Evolutionary conservation across 2,329 filamentous ascomycete genomes (phyloP).

Genomic region (Penicillium oxalicum): DNA sequence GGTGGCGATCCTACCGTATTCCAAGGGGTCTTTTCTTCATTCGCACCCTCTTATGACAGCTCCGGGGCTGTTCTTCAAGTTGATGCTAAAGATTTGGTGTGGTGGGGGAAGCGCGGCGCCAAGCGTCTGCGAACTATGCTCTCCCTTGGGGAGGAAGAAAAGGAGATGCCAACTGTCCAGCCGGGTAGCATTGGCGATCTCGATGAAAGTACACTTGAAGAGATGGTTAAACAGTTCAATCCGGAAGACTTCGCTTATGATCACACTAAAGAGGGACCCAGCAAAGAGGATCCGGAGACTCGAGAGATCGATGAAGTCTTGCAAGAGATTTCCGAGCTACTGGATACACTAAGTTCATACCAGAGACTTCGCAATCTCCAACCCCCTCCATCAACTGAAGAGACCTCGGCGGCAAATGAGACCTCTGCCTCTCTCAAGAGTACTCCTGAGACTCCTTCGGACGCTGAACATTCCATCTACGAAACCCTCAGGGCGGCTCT

Average conservation of each 20-base stretch:
- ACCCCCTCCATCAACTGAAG: constrained; percentile 12
- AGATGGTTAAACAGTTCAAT: constrained; percentile 39
- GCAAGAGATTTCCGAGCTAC: constrained; percentile 52
- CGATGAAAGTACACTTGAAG: constrained; percentile 37
- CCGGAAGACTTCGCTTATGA: constrained; percentile 30
- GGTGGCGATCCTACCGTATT: constrained; percentile 34
- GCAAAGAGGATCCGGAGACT: constrained; percentile 34
- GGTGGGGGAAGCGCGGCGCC: constrained; percentile 42
- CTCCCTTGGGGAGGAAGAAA: constrained; percentile 21
- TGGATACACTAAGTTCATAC: constrained; percentile 58
- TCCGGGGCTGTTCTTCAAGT: constrained; percentile 38
- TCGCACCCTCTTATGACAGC: constrained; percentile 45
- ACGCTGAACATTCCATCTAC: constrained; percentile 57
- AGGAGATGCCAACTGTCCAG: constrained; percentile 19
- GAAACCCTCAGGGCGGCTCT: constrained; percentile 70
- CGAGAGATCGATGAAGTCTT: constrained; percentile 49
- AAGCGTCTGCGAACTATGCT: constrained; percentile 35
- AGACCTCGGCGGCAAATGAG: constrained; percentile 31
- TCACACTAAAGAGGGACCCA: constrained; percentile 15
- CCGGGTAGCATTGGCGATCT: constrained; percentile 31
- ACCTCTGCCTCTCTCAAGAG: constrained; percentile 24
- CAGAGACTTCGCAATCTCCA: constrained; percentile 54
- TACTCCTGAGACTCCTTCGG: constrained; percentile 48
- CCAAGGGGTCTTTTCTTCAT: constrained; percentile 44
- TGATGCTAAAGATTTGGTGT: constrained; percentile 40